These are phyloP conservation scores for Epichloe festucae DNA, from an alignment of 2,329 filamentous ascomycete species.

Conservation along the genomic window DNA sequence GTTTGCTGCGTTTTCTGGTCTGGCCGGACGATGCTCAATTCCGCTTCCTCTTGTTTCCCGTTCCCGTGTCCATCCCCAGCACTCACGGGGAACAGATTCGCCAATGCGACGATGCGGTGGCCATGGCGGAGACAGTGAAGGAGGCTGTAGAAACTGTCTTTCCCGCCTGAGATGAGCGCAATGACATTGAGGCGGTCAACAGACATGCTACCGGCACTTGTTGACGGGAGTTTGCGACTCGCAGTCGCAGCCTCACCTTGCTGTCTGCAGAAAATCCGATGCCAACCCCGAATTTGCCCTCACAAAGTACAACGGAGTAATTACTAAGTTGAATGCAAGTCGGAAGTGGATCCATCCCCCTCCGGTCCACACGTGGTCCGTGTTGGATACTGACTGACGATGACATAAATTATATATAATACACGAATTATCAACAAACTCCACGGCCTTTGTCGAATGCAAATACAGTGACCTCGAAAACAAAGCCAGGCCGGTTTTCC, in stretches of 20 bases:
- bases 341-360: neutral
- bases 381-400: too few relatives aligned
- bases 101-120: conserved; percentile 74
- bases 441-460: too few relatives aligned
- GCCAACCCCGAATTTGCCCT: neutral
- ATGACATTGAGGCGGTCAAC: conserved; percentile 58
- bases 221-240: neutral
- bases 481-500: neutral
- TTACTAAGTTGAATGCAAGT: neutral
- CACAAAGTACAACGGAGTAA: too few relatives aligned
- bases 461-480: too few relatives aligned
- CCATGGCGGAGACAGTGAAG: conserved; percentile 81
- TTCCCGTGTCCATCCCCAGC: neutral
- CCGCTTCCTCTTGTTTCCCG: neutral
- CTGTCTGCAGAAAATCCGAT: neutral
- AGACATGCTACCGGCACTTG: conserved; percentile 20
- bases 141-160: conserved; percentile 90
- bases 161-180: conserved; percentile 86
- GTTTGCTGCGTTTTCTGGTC: conserved; percentile 5
- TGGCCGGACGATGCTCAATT: conserved; percentile 10
- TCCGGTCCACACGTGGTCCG: neutral
- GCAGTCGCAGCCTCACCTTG: neutral
- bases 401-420: too few relatives aligned
- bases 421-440: too few relatives aligned
- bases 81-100: conserved; percentile 59